Evolutionary conservation across 139 green algal genomes (phyloP), one percentile per base, ranked within the genome.

Genomic region (Coccomyxa sp.): DNA sequence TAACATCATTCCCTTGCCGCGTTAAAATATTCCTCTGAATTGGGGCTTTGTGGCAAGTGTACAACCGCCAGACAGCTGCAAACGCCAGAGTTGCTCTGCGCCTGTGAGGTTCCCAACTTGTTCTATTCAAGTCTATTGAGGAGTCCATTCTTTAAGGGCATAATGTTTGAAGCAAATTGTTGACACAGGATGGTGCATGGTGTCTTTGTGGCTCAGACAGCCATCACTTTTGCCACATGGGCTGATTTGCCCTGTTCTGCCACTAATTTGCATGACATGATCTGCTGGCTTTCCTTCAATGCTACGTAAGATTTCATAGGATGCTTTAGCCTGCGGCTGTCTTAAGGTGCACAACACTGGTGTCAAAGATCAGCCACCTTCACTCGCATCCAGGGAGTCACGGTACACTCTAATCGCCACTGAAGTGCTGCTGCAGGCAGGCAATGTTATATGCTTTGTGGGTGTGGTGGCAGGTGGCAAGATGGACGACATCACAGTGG

Each of bases 401-500:
- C n/a, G n/a, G n/a, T n/a, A n/a, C n/a, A n/a, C n/a, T n/a, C n/a
- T n/a, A n/a, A n/a, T n/a, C n/a, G n/a, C n/a, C n/a, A n/a, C n/a
- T n/a, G n/a, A 21, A 71, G 63, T 28, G 18, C 9, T 28, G 63
- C 63, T 71, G 9, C 63, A 71, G 21, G 63, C 1, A 11, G 63
- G 18, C 18, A 71, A 21, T 11, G 18, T 71, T 1, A 21, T 28
- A 11, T 71, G 63, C 9, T 71, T 71, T 21, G 18, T 71, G 60
- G 16, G 16, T 71, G 4, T 21, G 21, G 63, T 14, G 7, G 63
- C 63, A 71, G 63, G 63, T 4, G 83, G 94, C n/a, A 97, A 98
- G 84, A 85, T 87, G 21, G 94, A 97, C 79, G 94, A 96, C 85
- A 96, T 98, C 77, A 94, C 93, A 12, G 89, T 97, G 0, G 58